These are phyloP conservation scores for Vanilla planifolia DNA, from an alignment of 106 monocot species.

Conservation along the genomic window DNA sequence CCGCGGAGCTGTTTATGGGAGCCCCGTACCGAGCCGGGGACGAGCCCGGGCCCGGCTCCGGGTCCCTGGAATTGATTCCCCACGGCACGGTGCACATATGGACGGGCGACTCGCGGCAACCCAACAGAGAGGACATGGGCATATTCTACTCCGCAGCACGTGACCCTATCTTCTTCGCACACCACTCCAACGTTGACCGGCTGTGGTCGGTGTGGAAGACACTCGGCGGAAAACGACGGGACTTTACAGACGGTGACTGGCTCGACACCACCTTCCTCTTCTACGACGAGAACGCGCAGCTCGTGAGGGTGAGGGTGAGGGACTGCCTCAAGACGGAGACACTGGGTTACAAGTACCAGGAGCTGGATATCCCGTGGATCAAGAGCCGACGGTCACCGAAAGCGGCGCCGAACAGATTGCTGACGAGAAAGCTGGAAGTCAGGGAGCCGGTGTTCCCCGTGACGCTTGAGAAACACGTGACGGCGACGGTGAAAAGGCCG, in stretches of 20 bases:
- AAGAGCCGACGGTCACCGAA: background rate
- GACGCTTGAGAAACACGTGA: background rate
- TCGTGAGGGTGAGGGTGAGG: constrained; percentile 16
- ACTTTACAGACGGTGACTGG: background rate
- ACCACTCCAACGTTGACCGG: constrained; percentile 10
- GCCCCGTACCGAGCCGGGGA: background rate
- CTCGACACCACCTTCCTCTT: constrained; percentile 4
- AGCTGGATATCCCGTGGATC: constrained; percentile 12
- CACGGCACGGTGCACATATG: constrained; percentile 8
- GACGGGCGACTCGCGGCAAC: constrained; percentile 4
- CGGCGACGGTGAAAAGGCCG: background rate
- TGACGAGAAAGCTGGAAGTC: background rate
- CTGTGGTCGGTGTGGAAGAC: constrained; percentile 24
- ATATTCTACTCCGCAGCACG: background rate
- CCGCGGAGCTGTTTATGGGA: constrained; percentile 19
- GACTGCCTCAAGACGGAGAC: background rate
- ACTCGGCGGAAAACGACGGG: constrained; percentile 5
- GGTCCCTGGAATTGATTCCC: constrained; percentile 6
- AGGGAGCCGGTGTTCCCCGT: background rate
- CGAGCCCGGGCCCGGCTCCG: background rate
- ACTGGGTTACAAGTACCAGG: constrained; percentile 11
- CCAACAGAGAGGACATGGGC: constrained; percentile 7
- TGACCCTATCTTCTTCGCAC: constrained; percentile 11
- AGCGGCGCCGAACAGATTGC: background rate
- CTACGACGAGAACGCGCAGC: constrained; percentile 15